Evolutionary conservation across 139 green algal species (phyloP), one percentile per base, ranked within the genome.

Genomic region (Parachlorella kessleri): DNA sequence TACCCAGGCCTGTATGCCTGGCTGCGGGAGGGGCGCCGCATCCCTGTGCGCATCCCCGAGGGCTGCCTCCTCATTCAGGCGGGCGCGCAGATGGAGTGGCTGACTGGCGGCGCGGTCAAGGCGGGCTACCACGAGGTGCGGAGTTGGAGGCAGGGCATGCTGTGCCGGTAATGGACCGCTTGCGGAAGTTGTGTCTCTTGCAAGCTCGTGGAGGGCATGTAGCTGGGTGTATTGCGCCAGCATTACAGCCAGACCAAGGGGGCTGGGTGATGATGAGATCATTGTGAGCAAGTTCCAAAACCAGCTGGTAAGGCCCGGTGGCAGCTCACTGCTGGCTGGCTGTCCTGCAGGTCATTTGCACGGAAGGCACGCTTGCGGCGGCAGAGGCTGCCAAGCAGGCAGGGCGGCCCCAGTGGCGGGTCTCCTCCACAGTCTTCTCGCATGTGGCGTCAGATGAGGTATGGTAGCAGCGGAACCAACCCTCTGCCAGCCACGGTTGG

Each of bases 51-150:
- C 41, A 88, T 95, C 24, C 93, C 91, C 0, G 36, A 48, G 23
- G 90, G 96, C 39, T 98, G 96, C 81, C 86, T 98, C 67, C 79
- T 99, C 21, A 76, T 98, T 37, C 86, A 94, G 82, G 95, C 96
- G 21, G 96, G 96, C 48, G 97, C 95, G 88, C 93, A 98, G 87
- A 77, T 97, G 73, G 94, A 97, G 86, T 96, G 89, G 86, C 86
- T 98, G 3, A 99, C 96, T 0, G 96, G 90, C 0, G 96, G 96
- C 0, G 76, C 87, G 32, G 84, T 97, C 4, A 54, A 75, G 42
- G 95, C 93, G 2, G 95, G 95, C 24, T 92, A 93, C 83, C 95
- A 99, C 74, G 95, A 98, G 85, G 95, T 98, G 70, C 21, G 48
- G 6, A n/a, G n/a, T n/a, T n/a, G n/a, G n/a, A n/a, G n/a, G n/a